These are phyloP conservation scores for Cyclanthera cordifolia DNA, from an alignment of 306 rosid species.

Conservation along the genomic window DNA sequence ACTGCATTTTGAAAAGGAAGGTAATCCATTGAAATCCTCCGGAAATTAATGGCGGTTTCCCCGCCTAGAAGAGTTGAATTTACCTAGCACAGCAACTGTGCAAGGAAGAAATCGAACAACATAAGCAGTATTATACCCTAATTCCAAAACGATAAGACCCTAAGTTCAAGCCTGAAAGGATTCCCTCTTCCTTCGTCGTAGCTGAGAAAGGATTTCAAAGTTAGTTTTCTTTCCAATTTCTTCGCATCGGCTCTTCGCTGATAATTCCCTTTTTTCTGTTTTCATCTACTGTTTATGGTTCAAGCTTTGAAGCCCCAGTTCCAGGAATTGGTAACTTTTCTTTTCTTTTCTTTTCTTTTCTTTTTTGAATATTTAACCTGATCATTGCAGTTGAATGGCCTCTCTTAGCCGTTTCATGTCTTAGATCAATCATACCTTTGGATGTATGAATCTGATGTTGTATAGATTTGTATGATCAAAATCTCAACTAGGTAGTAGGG, in stretches of 20 bases:
- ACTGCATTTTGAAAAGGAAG: neutral
- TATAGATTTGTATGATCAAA: too few species aligned
- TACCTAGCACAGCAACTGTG: neutral
- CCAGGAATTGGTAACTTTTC: neutral
- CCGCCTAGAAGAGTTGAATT: neutral
- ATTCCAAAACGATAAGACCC: neutral
- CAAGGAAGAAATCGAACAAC: neutral
- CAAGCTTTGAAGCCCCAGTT: neutral
- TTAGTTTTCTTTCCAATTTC: too few species aligned
- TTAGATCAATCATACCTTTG: neutral
- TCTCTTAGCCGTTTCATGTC: neutral
- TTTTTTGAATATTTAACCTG: too few species aligned
- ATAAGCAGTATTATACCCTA: neutral
- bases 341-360: too few species aligned
- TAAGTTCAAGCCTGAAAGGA: too few species aligned
- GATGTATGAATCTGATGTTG: neutral
- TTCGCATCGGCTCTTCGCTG: too few species aligned
- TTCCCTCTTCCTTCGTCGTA: neutral
- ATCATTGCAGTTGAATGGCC: neutral
- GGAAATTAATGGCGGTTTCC: neutral
- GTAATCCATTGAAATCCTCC: neutral
- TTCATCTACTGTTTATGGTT: constrained; percentile 10
- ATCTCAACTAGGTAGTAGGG: neutral
- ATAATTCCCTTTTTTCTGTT: neutral
- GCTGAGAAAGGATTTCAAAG: neutral